phyloP scores from a whole-genome alignment of 495 filamentous ascomycete species.

The Aspergillus homomorphus region DNA sequence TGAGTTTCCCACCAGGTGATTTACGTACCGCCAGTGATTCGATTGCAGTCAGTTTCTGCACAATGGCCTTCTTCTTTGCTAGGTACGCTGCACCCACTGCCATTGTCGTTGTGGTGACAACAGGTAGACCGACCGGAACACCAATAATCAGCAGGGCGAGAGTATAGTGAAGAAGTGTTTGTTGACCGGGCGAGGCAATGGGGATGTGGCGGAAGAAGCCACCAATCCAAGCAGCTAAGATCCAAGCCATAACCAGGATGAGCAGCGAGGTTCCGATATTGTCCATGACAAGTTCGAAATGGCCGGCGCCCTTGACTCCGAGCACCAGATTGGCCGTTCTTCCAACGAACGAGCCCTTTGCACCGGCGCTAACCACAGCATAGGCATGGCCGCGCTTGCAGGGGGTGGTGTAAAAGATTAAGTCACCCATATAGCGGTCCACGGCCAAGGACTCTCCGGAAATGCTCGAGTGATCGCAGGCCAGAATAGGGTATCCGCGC shows the following conservation, averaged over 20 bases:
- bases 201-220: constrained; percentile 66
- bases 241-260: constrained; percentile 66
- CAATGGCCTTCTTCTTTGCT: constrained; percentile 92
- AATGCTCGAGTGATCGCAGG: constrained; percentile 69
- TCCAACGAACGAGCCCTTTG: constrained; percentile 68
- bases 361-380: constrained; percentile 57
- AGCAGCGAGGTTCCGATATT: constrained; percentile 67
- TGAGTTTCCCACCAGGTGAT: neutral
- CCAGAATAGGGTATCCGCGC: constrained; percentile 56
- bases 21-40: constrained; percentile 74
- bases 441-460: constrained; percentile 72
- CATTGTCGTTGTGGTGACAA: constrained; percentile 95
- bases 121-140: constrained; percentile 93
- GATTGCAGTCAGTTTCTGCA: constrained; percentile 93
- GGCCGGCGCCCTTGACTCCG: constrained; percentile 63
- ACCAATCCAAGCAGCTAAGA: constrained; percentile 66
- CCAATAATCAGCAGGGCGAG: constrained; percentile 84
- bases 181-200: constrained; percentile 57
- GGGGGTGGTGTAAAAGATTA: constrained; percentile 67
- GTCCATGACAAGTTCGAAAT: constrained; percentile 78
- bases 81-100: constrained; percentile 93
- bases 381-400: constrained; percentile 73
- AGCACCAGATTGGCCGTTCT: constrained; percentile 66
- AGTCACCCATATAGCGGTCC: constrained; percentile 69
- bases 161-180: constrained; percentile 61